Conservation (phyloP, 148 eudicot genomes). For the Euryodendron excelsum region DNA sequence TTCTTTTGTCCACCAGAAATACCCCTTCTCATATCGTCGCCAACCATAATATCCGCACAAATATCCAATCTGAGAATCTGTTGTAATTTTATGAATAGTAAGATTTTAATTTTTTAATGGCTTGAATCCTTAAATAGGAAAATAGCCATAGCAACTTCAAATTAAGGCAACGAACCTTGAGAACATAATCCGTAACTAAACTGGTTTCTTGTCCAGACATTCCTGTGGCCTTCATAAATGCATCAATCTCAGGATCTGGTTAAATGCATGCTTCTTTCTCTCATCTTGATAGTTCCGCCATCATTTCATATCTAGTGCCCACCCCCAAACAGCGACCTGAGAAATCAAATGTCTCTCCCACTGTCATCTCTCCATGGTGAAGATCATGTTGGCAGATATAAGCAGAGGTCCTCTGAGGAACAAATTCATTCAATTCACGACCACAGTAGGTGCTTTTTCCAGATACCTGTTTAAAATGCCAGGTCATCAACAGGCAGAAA, state of each 20-base stretch:
- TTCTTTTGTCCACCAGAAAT: conserved; percentile 94
- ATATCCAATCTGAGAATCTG: conserved; percentile 64
- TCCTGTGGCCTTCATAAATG: conserved; percentile 72
- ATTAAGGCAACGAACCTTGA: conserved; percentile 48
- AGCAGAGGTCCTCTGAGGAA: conserved; percentile 77
- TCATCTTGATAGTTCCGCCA: conserved; percentile 49
- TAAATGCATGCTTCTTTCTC: conserved; percentile 66
- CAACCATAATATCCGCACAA: conserved; percentile 69
- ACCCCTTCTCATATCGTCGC: conserved; percentile 85
- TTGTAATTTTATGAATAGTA: background rate
- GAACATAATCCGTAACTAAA: conserved; percentile 66
- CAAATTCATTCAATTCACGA: conserved; percentile 65
- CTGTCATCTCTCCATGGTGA: conserved; percentile 84
- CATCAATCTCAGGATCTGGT: conserved; percentile 75
- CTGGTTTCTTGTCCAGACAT: conserved; percentile 58
- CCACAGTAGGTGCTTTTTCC: conserved; percentile 85
- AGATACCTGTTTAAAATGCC: conserved; percentile 31
- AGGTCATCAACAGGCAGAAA: background rate
- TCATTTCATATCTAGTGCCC: conserved; percentile 59
- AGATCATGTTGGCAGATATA: conserved; percentile 79
- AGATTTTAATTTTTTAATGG: background rate
- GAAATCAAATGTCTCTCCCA: conserved; percentile 78
- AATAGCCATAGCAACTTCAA: background rate
- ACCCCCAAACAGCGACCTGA: conserved; percentile 77
- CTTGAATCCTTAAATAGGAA: background rate